A percentile compares a stretch with the other conserved stretches of the same genome.
phyloP scores from a whole-genome alignment of 805 yeast genomes.

The Naumovozyma baii region DNA sequence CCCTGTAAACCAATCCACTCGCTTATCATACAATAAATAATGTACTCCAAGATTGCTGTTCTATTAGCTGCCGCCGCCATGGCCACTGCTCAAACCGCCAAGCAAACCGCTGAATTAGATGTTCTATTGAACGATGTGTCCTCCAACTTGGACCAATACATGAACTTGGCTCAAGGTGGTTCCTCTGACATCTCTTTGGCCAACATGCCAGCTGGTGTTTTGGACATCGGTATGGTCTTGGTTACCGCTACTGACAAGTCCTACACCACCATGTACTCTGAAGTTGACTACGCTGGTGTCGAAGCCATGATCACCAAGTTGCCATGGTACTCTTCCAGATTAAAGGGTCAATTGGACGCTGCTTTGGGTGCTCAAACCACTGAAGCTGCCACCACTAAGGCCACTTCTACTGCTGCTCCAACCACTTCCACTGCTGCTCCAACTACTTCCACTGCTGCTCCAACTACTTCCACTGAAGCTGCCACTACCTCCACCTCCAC shows the following conservation, averaged over 20 bases:
- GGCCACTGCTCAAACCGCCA: slow-evolving; percentile 13
- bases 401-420: slow-evolving; percentile 3
- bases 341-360: slow-evolving; percentile 12
- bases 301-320: slow-evolving; percentile 23
- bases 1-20: slow-evolving; percentile 6
- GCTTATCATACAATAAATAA: slow-evolving; percentile 5
- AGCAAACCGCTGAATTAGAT: slow-evolving; percentile 16
- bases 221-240: slow-evolving; percentile 16
- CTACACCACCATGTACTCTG: slow-evolving; percentile 27
- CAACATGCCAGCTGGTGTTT: slow-evolving; percentile 16
- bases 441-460: slow-evolving; percentile 7
- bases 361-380: slow-evolving; percentile 2
- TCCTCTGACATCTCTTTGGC: slow-evolving; percentile 11
- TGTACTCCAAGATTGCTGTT: slow-evolving; percentile 13
- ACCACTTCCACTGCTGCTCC: slow-evolving; percentile 6
- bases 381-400: slow-evolving; percentile 3
- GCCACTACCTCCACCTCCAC: slow-evolving; percentile 3
- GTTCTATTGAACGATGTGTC: slow-evolving; percentile 16
- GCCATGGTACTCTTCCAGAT: slow-evolving; percentile 30
- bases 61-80: slow-evolving; percentile 15
- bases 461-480: slow-evolving; percentile 7
- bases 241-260: slow-evolving; percentile 28
- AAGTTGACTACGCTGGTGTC: slow-evolving; percentile 24
- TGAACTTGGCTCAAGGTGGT: slow-evolving; percentile 9
- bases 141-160: slow-evolving; percentile 11